These are phyloP conservation scores for Paramecium tetraurelia DNA, from an alignment of 73 alveolate genomes.

Conservation along the genomic window DNA sequence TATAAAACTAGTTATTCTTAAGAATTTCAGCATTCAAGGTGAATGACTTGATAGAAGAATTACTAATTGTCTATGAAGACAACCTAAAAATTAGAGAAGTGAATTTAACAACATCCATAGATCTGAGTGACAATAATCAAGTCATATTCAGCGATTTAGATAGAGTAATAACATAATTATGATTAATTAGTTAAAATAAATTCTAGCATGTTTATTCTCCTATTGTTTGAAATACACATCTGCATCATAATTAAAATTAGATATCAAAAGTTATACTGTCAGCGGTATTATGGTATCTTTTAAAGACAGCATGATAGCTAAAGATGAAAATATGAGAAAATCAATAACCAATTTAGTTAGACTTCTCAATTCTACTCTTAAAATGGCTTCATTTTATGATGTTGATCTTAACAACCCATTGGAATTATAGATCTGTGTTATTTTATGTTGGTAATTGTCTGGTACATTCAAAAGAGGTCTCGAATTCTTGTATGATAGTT, in stretches of 20 bases:
- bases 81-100: slow-evolving; percentile 16
- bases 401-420: slow-evolving; percentile 13
- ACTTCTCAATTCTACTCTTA: background rate
- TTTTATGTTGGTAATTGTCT: background rate
- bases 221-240: slow-evolving; percentile 36
- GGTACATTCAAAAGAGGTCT: slow-evolving; percentile 36
- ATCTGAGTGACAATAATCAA: slow-evolving; percentile 1
- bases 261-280: background rate
- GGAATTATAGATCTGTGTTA: background rate
- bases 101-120: slow-evolving; percentile 7
- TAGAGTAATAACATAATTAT: background rate
- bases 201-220: slow-evolving; percentile 9
- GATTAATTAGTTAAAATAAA: background rate
- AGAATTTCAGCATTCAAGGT: slow-evolving; percentile 22
- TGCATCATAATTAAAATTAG: background rate
- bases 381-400: background rate
- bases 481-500: slow-evolving; percentile 11
- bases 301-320: background rate
- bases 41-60: background rate
- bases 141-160: slow-evolving; percentile 27
- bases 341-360: background rate
- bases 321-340: background rate
- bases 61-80: background rate
- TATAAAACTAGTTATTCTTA: background rate
- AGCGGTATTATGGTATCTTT: slow-evolving; percentile 2